A percentile compares a stretch with the other conserved stretches of the same genome.
These are phyloP conservation scores for Ogataea haglerorum DNA, from an alignment of 805 yeast species.

Conservation along the genomic window DNA sequence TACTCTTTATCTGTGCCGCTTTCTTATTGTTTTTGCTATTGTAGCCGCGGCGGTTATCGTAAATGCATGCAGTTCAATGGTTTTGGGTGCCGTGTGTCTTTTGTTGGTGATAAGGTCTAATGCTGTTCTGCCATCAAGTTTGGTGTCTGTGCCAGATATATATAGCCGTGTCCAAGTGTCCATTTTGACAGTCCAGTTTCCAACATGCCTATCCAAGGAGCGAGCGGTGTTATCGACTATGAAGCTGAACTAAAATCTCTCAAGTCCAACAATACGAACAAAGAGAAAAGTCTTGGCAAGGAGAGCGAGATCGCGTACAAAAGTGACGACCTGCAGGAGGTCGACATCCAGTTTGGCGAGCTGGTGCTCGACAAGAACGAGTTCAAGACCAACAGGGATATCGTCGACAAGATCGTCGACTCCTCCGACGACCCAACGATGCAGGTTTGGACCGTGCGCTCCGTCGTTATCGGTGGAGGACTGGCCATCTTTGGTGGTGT, in stretches of 20 bases:
- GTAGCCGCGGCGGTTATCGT: not conserved
- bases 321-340: conserved; percentile 11
- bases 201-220: conserved; percentile 15
- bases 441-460: conserved; percentile 38
- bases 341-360: conserved; percentile 16
- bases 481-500: conserved; percentile 36
- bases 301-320: not conserved
- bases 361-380: conserved; percentile 9
- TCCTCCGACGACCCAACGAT: conserved; percentile 37
- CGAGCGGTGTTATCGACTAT: conserved; percentile 4
- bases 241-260: conserved; percentile 13
- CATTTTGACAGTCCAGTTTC: not conserved
- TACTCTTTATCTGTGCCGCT: conserved; percentile 1
- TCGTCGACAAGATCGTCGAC: conserved; percentile 25
- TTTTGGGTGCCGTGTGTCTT: conserved; percentile 7
- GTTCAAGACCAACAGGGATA: conserved; percentile 19
- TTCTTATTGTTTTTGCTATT: not conserved
- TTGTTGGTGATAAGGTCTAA: conserved; percentile 6
- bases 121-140: not conserved
- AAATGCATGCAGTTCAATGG: not conserved
- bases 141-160: not conserved
- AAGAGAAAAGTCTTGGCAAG: not conserved
- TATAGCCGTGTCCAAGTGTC: not conserved
- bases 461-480: conserved; percentile 32
- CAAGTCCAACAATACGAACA: conserved; percentile 3